Evolutionary conservation across 805 yeast genomes (phyloP).

Genomic region (Brettanomyces sp.): DNA sequence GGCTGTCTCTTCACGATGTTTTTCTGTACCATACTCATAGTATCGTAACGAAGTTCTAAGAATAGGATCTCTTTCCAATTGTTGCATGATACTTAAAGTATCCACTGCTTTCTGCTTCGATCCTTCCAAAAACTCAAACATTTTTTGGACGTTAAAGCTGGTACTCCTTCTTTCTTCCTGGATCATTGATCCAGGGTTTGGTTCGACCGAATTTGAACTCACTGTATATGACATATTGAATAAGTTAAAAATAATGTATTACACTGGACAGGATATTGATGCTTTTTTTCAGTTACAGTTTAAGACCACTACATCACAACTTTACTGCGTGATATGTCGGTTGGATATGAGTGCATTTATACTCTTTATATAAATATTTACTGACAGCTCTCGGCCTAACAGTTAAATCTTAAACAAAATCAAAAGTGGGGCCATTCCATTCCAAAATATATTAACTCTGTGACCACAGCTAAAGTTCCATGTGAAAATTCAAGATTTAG

Average conservation of each 20-base stretch:
- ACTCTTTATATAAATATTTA: background rate
- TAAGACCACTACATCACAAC: no score
- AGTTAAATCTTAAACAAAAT: background rate
- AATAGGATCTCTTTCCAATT: constrained; percentile 61
- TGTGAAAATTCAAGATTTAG: background rate
- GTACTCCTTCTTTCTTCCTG: constrained; percentile 38
- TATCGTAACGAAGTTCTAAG: constrained; percentile 42
- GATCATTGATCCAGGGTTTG: constrained; percentile 27
- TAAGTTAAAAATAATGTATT: no score
- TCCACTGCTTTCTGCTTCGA: constrained; percentile 33
- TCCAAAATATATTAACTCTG: background rate
- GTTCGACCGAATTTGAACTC: constrained; percentile 19
- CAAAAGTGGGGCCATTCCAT: background rate
- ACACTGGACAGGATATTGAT: no score
- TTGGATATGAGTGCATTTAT: background rate
- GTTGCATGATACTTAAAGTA: constrained; percentile 42
- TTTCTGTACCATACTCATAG: constrained; percentile 47
- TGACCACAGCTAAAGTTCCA: background rate
- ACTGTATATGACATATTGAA: constrained; percentile 25
- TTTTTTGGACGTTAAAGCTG: constrained; percentile 31
- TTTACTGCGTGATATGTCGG: no score
- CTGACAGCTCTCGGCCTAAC: background rate
- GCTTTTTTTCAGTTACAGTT: no score
- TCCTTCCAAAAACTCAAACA: constrained; percentile 52
- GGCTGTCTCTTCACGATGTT: constrained; percentile 54